A percentile compares a stretch with the other conserved stretches of the same genome.
Evolutionary conservation across 2,329 filamentous ascomycete genomes (phyloP).

Genomic region (Aspergillus clavatus): DNA sequence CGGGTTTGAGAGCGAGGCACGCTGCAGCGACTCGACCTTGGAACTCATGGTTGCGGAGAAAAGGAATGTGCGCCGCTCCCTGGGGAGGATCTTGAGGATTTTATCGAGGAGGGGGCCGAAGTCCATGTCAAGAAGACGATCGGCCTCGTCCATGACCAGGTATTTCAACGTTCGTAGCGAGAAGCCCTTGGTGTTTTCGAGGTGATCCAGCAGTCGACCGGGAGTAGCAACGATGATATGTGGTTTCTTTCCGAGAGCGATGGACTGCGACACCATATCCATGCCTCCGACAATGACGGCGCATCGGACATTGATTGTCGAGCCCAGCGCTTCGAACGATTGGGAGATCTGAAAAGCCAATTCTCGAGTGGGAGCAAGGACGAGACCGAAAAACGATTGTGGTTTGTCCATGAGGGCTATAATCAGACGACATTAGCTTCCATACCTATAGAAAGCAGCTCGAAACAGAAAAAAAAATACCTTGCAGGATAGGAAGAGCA

Average conservation of each 20-base stretch:
- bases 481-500: conserved; percentile 83
- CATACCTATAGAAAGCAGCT: neutral
- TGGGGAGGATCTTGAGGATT: conserved; percentile 80
- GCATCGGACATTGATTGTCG: conserved; percentile 79
- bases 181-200: conserved; percentile 97
- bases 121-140: conserved; percentile 85
- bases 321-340: conserved; percentile 80
- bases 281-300: conserved; percentile 87
- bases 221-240: conserved; percentile 92
- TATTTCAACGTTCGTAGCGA: conserved; percentile 76
- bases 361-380: conserved; percentile 90
- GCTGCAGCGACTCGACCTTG: conserved; percentile 87
- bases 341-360: conserved; percentile 87
- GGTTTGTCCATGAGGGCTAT: conserved; percentile 77
- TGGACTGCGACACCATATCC: conserved; percentile 89
- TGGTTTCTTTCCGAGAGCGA: conserved; percentile 90
- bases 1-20: conserved; percentile 80
- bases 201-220: conserved; percentile 80
- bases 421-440: conserved; percentile 2
- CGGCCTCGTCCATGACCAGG: conserved; percentile 92
- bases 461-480: conserved; percentile 11
- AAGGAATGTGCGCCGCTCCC: conserved; percentile 73
- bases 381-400: conserved; percentile 77
- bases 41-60: conserved; percentile 93
- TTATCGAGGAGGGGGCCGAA: conserved; percentile 92